These are phyloP conservation scores for Aspergillus melleus DNA, from an alignment of 2,329 filamentous ascomycete species.

Conservation along the genomic window DNA sequence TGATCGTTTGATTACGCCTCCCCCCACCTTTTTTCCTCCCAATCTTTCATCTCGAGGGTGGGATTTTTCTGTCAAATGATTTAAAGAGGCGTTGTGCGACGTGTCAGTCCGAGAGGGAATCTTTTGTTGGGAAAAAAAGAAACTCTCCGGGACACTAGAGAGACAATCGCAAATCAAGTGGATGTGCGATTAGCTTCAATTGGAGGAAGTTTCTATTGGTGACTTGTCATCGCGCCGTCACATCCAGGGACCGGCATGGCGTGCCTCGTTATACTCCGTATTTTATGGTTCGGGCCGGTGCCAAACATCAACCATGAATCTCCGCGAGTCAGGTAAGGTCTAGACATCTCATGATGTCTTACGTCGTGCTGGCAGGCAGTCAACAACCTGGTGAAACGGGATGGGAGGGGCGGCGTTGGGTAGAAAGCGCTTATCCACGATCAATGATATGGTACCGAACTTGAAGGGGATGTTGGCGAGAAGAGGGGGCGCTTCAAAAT, in stretches of 20 bases:
- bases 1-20: neutral
- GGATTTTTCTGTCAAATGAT: neutral
- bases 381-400: neutral
- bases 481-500: neutral
- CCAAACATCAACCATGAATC: neutral
- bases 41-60: neutral
- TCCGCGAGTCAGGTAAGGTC: neutral
- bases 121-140: neutral
- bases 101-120: neutral
- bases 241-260: neutral
- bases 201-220: neutral
- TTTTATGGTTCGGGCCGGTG: neutral
- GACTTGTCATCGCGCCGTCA: neutral
- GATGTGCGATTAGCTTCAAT: neutral
- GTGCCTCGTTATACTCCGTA: neutral
- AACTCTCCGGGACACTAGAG: neutral
- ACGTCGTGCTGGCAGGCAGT: neutral
- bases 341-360: neutral
- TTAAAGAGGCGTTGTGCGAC: neutral
- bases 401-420: neutral
- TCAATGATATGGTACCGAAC: slow-evolving; percentile 20
- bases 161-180: neutral
- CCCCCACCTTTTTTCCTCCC: neutral
- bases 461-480: neutral
- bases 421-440: slow-evolving; percentile 16